Conservation (phyloP, 352 stramenopile genomes). For the Sclerospora graminicola region DNA sequence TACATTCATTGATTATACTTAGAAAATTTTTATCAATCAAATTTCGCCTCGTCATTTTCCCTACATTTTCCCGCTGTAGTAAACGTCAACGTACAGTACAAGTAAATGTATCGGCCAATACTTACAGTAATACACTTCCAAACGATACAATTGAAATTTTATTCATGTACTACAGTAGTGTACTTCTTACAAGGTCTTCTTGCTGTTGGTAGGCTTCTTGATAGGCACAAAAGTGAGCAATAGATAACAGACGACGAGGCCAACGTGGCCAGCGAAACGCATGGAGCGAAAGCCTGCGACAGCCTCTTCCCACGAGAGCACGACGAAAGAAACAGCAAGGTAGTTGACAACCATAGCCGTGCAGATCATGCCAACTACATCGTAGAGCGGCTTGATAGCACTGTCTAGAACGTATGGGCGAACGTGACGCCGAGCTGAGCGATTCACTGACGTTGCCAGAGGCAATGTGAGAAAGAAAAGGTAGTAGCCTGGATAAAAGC, state of each 20-base stretch:
- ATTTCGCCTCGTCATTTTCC: too few relatives aligned
- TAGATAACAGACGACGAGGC: slow-evolving; percentile 27
- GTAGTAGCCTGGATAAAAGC: slow-evolving; percentile 98
- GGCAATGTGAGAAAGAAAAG: slow-evolving; percentile 85
- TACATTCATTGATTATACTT: too few relatives aligned
- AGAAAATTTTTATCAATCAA: too few relatives aligned
- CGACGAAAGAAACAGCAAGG: slow-evolving; percentile 57
- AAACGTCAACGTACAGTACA: too few relatives aligned
- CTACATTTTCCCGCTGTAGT: too few relatives aligned
- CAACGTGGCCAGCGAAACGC: slow-evolving; percentile 48
- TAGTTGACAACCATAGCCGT: slow-evolving; percentile 66
- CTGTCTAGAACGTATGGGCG: slow-evolving; percentile 39
- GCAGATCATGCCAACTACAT: slow-evolving; percentile 38
- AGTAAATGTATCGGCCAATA: too few relatives aligned
- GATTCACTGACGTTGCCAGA: slow-evolving; percentile 58
- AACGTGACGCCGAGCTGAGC: slow-evolving; percentile 38
- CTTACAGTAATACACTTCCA: too few relatives aligned
- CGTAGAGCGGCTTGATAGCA: slow-evolving; percentile 45
- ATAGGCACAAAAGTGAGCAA: slow-evolving; percentile 29
- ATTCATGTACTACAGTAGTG: too few relatives aligned
- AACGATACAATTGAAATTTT: too few relatives aligned
- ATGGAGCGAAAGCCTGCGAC: slow-evolving; percentile 40
- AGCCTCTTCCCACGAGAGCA: slow-evolving; percentile 50
- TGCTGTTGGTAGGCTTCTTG: slow-evolving; percentile 22
- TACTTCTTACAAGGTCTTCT: slow-evolving; percentile 26